These are phyloP conservation scores for Paracorniculantispora psalliotae DNA, from an alignment of 2,329 filamentous ascomycete genomes.

Conservation along the genomic window DNA sequence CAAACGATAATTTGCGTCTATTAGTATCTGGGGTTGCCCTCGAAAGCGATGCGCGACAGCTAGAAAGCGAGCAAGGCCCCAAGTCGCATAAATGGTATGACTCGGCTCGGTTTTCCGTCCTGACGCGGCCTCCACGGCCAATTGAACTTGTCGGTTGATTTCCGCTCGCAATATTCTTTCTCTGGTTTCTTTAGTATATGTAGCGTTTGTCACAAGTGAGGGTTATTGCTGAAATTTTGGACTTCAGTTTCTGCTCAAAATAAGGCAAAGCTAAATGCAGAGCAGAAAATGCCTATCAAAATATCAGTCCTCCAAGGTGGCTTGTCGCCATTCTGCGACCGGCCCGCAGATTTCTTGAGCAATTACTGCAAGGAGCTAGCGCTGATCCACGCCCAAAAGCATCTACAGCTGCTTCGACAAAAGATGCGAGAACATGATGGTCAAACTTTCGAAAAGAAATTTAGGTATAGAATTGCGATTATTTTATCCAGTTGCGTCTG, in stretches of 20 bases:
- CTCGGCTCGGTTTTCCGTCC: background rate
- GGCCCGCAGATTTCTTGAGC: conserved; percentile 6
- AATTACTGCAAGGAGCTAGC: conserved; percentile 6
- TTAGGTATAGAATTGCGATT: too few species aligned
- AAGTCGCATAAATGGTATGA: background rate
- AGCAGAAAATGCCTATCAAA: background rate
- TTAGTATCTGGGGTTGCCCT: background rate
- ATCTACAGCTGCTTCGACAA: too few species aligned
- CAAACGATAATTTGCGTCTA: background rate
- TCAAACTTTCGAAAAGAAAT: too few species aligned
- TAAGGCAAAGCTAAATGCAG: too few species aligned
- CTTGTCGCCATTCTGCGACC: background rate
- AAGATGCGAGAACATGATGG: too few species aligned
- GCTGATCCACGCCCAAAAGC: background rate
- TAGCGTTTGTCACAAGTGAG: too few species aligned
- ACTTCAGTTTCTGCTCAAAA: too few species aligned
- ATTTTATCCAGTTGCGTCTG: too few species aligned
- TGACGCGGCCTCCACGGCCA: background rate
- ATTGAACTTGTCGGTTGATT: too few species aligned
- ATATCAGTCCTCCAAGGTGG: background rate
- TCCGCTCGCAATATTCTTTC: too few species aligned
- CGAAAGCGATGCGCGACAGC: background rate
- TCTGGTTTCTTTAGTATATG: too few species aligned
- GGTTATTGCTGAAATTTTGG: too few species aligned
- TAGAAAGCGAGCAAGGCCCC: background rate